Conservation (phyloP, 192 early-diverging fungal species). For the Pecoramyces ruminantium region DNA sequence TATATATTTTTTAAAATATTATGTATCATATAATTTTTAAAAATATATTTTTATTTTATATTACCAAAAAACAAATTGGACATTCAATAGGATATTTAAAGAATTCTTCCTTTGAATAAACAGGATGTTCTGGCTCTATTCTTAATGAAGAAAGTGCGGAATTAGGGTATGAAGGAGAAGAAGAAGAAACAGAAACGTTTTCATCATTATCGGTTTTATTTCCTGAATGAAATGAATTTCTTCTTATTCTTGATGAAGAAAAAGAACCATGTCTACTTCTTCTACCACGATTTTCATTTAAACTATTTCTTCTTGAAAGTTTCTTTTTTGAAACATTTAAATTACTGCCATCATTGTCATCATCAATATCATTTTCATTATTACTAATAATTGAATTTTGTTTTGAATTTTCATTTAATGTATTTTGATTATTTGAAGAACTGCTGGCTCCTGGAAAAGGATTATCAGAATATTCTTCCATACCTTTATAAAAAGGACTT, state of each 20-base stretch:
- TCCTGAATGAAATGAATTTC: background rate
- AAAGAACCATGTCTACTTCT: background rate
- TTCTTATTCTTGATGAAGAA: background rate
- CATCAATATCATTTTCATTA: background rate
- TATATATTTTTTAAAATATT: too few relatives aligned
- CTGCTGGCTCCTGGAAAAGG: background rate
- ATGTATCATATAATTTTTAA: too few relatives aligned
- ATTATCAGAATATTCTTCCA: constrained; percentile 40
- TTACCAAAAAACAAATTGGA: constrained; percentile 85
- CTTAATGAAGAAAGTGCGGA: background rate
- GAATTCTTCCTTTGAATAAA: constrained; percentile 8
- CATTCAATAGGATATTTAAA: constrained; percentile 56
- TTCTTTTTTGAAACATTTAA: background rate
- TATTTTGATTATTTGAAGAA: background rate
- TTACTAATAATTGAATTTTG: too few relatives aligned
- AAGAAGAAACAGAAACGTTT: background rate
- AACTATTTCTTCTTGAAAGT: background rate
- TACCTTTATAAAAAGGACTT: constrained; percentile 77
- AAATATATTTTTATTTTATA: background rate
- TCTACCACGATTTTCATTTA: background rate
- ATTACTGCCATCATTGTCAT: background rate
- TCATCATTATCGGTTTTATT: background rate
- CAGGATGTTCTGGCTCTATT: background rate
- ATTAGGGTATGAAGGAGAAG: background rate
- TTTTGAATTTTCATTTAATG: too few relatives aligned